Conservation (phyloP, 805 yeast genomes). For the Schizosaccharomyces cryophilus region DNA sequence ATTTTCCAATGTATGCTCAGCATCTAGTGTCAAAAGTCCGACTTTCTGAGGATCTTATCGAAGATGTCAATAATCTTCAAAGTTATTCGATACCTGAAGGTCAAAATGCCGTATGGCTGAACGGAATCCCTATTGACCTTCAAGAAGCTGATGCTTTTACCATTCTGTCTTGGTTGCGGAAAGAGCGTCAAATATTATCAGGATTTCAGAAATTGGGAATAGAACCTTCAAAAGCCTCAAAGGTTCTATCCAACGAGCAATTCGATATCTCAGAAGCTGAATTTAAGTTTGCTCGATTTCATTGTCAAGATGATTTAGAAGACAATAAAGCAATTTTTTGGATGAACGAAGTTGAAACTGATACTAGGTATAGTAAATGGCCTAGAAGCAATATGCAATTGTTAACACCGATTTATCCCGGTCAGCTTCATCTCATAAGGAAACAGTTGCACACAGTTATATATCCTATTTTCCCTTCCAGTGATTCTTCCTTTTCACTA, state of each 20-base stretch:
- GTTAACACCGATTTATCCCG: constrained; percentile 22
- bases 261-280: constrained; percentile 6
- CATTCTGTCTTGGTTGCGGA: constrained; percentile 36
- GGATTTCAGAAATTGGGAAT: constrained; percentile 15
- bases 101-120: neutral
- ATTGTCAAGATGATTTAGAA: constrained; percentile 12
- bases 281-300: constrained; percentile 12
- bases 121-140: neutral
- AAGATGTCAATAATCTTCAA: constrained; percentile 15
- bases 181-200: constrained; percentile 15
- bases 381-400: constrained; percentile 25
- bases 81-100: neutral
- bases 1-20: constrained; percentile 32
- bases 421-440: constrained; percentile 40
- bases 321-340: constrained; percentile 19
- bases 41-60: constrained; percentile 12
- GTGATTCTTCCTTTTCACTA: constrained; percentile 25
- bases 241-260: constrained; percentile 14
- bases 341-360: constrained; percentile 55
- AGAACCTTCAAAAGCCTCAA: constrained; percentile 14
- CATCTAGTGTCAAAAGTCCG: constrained; percentile 14
- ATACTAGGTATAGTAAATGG: constrained; percentile 26
- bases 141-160: neutral
- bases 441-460: constrained; percentile 58
- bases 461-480: constrained; percentile 38